Base-by-base conservation (phyloP, 108 stramenopile species). In the Cyclotella atomus region DNA sequence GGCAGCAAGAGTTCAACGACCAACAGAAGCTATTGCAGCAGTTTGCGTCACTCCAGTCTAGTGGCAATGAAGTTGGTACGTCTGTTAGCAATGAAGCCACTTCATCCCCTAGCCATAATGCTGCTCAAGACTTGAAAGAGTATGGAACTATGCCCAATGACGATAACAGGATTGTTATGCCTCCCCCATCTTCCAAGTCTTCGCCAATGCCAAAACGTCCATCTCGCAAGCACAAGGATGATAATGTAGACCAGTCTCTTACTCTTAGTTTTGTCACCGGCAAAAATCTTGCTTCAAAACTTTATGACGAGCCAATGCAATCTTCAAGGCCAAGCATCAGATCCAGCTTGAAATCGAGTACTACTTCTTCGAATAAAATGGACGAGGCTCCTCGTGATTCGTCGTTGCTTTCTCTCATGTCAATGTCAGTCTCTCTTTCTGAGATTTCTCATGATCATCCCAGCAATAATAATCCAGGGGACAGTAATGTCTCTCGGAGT, bases 341-440 rank as follows among this genome's bases (percentile, higher is more conserved):
- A 52, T 52, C 52, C n/a, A 52, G 10, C 1, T 52, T n/a, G n/a
- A n/a, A n/a, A n/a, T n/a, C n/a, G n/a, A n/a, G n/a, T n/a, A n/a
- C n/a, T n/a, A n/a, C 61, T 20, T 1, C 36, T 62, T 24, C 38
- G 2, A 43, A 38, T 43, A 62, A 43, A 43, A 30, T 7, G 20
- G 21, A 9, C 34, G 14, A 62, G 38, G 61, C 6, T 65, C 47
- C 28, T 49, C 28, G 33, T 2, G 64, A 65, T 3, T 45, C 41
- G n/a, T 65, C 64, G 9, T n/a, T 72, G 61, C 27, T 53, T 20
- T 72, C 71, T 17, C 57, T 72, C 20, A 49, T 63, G 34, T 72
- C 71, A 16, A 49, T 63, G 34, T 72, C 71, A 2, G 32, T 72
- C 24, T 72, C 71, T 3, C 35, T 72, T 19, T 63, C 52, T 53